Conservation (phyloP, 306 rosid genomes). For the Acacia melanoxylon region DNA sequence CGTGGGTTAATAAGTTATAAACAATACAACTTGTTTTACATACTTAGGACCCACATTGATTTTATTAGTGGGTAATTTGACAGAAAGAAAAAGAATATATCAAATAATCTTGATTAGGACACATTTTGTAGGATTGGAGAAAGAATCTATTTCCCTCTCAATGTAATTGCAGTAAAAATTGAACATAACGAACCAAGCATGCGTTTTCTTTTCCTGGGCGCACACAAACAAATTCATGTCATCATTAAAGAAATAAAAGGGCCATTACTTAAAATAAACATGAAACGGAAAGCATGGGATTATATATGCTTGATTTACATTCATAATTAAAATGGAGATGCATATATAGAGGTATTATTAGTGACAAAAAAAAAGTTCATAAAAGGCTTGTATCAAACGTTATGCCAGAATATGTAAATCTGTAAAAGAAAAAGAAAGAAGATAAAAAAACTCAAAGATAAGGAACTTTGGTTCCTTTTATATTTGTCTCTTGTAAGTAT, state of each 20-base stretch:
- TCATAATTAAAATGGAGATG: conserved; percentile 12
- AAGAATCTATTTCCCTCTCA: background rate
- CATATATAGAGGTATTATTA: background rate
- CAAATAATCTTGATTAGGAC: background rate
- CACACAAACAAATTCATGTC: background rate
- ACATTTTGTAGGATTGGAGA: background rate
- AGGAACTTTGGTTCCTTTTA: conserved; percentile 63
- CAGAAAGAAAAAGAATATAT: background rate
- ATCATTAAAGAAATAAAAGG: conserved; percentile 36
- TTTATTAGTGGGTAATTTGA: background rate
- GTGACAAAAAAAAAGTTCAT: background rate
- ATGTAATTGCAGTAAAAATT: background rate
- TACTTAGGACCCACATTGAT: background rate
- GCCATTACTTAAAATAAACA: conserved; percentile 16
- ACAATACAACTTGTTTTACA: background rate
- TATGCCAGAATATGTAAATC: conserved; percentile 88
- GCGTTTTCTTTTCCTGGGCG: background rate
- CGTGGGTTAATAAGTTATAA: too few species aligned
- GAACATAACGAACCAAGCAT: background rate
- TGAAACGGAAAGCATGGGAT: conserved; percentile 9
- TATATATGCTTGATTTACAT: conserved; percentile 20
- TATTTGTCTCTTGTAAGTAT: conserved; percentile 36
- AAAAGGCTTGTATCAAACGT: conserved; percentile 76
- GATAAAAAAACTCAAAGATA: conserved; percentile 70
- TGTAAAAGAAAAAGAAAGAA: conserved; percentile 62